phyloP scores from a whole-genome alignment of 164 flowering plant species.

The Malania oleifera region DNA sequence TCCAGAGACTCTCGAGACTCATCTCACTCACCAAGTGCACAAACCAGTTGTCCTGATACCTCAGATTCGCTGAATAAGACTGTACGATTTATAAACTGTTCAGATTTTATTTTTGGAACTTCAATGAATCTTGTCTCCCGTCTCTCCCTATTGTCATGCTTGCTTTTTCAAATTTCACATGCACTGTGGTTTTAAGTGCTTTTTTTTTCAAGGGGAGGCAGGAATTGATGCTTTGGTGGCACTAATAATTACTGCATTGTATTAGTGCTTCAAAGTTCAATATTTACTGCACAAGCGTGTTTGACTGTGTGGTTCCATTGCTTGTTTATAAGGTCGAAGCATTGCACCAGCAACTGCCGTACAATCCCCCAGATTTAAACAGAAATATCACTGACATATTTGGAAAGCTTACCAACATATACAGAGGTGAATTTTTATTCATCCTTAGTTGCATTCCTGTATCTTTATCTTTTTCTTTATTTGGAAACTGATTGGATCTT shows the following conservation, averaged over 20 bases:
- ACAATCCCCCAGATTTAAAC: slow-evolving; percentile 82
- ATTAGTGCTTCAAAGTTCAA: neutral
- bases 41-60: slow-evolving; percentile 13
- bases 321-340: slow-evolving; percentile 16
- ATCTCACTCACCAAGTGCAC: slow-evolving; percentile 12
- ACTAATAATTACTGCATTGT: neutral
- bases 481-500: slow-evolving; percentile 7
- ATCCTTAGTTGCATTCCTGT: neutral
- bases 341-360: slow-evolving; percentile 37
- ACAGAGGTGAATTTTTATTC: slow-evolving; percentile 55
- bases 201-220: neutral
- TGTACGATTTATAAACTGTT: slow-evolving; percentile 29
- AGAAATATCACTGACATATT: slow-evolving; percentile 74
- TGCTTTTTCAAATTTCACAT: neutral
- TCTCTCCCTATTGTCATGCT: neutral
- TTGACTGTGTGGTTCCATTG: neutral
- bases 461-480: neutral
- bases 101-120: neutral
- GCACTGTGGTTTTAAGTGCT: neutral
- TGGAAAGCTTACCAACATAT: slow-evolving; percentile 80
- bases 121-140: neutral
- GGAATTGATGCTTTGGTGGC: neutral
- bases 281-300: too few relatives aligned
- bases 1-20: slow-evolving; percentile 19
- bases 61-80: slow-evolving; percentile 22